Conservation (phyloP, 176 grass and related monocot species). For the Aegilops bicornis region DNA sequence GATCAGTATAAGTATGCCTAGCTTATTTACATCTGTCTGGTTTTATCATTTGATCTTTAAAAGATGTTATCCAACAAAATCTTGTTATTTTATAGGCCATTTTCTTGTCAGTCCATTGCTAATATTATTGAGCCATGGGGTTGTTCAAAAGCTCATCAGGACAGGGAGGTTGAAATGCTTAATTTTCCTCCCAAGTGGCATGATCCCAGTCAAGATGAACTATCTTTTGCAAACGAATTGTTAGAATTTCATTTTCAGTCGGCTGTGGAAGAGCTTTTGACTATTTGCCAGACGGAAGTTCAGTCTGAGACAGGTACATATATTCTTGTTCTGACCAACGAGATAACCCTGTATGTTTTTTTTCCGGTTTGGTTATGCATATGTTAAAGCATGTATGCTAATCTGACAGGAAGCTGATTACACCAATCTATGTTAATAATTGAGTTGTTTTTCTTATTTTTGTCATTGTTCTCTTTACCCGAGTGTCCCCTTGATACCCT, state of each 20-base stretch:
- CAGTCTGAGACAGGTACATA: slow-evolving; percentile 66
- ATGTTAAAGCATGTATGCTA: background rate
- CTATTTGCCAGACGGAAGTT: slow-evolving; percentile 58
- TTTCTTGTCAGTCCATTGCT: slow-evolving; percentile 48
- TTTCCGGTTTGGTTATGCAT: slow-evolving; percentile 8
- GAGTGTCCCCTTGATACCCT: slow-evolving; percentile 22
- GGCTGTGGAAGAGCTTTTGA: slow-evolving; percentile 82
- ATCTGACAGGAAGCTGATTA: background rate
- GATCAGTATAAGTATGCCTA: slow-evolving; percentile 84
- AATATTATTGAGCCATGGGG: slow-evolving; percentile 83
- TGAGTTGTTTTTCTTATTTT: background rate
- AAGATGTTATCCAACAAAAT: slow-evolving; percentile 16
- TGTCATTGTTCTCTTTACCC: background rate
- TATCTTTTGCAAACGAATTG: slow-evolving; percentile 90
- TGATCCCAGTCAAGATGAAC: slow-evolving; percentile 72
- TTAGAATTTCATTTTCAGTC: slow-evolving; percentile 80
- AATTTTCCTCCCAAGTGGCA: slow-evolving; percentile 75
- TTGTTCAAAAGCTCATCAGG: slow-evolving; percentile 74
- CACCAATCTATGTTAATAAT: background rate
- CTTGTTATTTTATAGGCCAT: slow-evolving; percentile 50
- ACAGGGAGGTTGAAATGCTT: slow-evolving; percentile 51
- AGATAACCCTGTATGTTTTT: background rate
- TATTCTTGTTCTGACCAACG: slow-evolving; percentile 20
- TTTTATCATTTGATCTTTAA: slow-evolving; percentile 32
- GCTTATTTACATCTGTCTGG: slow-evolving; percentile 10